Evolutionary conservation across 768 basidiomycete species (phyloP).

Genomic region (Leucosporidium creatinivorum): DNA sequence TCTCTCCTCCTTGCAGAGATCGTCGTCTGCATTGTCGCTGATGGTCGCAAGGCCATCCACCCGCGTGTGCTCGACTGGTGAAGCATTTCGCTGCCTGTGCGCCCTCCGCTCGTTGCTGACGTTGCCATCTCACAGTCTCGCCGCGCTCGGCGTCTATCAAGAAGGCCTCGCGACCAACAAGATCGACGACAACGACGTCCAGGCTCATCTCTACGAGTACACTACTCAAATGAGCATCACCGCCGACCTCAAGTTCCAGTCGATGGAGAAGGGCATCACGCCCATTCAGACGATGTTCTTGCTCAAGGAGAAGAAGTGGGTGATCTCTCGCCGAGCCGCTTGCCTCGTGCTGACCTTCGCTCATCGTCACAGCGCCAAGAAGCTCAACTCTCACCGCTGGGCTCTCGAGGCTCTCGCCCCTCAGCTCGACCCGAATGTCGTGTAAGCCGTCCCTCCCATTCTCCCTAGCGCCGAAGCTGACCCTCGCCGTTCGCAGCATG

Average conservation of each 20-base stretch:
- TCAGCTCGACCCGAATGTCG: constrained; percentile 80
- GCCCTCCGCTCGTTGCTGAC: background rate
- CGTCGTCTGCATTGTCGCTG: constrained; percentile 44
- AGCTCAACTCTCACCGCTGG: constrained; percentile 67
- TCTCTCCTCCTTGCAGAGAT: constrained; percentile 40
- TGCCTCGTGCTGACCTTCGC: constrained; percentile 40
- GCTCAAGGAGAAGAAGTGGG: constrained; percentile 45
- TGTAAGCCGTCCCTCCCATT: constrained; percentile 30
- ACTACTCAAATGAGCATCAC: constrained; percentile 84
- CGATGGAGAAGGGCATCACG: constrained; percentile 77
- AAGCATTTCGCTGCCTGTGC: too few species aligned
- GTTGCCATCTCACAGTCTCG: constrained; percentile 45
- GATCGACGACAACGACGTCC: constrained; percentile 62
- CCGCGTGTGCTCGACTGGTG: constrained; percentile 30
- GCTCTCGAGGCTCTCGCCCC: constrained; percentile 85
- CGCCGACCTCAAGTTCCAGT: constrained; percentile 67
- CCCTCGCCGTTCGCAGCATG: background rate
- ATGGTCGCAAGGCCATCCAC: constrained; percentile 44
- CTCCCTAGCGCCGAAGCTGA: background rate
- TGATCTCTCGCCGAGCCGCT: constrained; percentile 46
- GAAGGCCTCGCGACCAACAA: constrained; percentile 36
- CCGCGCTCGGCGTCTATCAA: constrained; percentile 35
- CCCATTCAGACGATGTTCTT: constrained; percentile 53
- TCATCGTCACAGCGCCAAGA: constrained; percentile 53
- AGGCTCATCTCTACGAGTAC: constrained; percentile 75